Conservation (phyloP, 176 grass and related monocot genomes). For the Triticum timopheevii region DNA sequence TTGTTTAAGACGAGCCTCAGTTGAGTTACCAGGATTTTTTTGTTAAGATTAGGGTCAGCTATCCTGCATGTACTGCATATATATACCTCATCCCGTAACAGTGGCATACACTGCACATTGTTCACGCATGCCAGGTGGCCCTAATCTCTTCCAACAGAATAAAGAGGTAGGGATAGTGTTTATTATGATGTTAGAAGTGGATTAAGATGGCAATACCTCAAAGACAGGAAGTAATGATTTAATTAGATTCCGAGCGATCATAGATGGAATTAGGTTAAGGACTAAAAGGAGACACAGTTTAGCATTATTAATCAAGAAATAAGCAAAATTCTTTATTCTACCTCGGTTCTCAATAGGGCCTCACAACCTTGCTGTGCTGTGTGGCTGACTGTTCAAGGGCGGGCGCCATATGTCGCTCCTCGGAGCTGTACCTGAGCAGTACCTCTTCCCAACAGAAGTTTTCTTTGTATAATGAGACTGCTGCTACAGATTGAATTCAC, state of each 20-base stretch:
- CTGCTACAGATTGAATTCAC: neutral
- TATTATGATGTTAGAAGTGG: neutral
- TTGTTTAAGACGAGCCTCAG: neutral
- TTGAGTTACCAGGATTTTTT: neutral
- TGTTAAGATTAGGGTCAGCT: neutral
- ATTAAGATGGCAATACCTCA: neutral
- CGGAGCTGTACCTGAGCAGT: neutral
- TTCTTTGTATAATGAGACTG: neutral
- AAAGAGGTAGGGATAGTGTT: neutral
- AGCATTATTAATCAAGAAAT: neutral
- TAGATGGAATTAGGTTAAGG: neutral
- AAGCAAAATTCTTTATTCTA: neutral
- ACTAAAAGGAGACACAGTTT: neutral
- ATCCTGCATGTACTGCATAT: neutral
- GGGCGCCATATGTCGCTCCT: neutral
- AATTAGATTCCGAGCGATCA: neutral
- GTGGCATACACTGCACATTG: neutral
- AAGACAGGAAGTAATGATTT: neutral
- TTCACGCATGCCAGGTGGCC: neutral
- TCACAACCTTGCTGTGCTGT: neutral
- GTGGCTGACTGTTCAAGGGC: neutral
- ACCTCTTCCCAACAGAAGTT: neutral
- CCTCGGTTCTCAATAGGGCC: neutral
- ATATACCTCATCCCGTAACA: neutral
- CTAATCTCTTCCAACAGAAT: neutral